Conservation (phyloP, 2,329 filamentous ascomycete species). For the Alternaria panax region DNA sequence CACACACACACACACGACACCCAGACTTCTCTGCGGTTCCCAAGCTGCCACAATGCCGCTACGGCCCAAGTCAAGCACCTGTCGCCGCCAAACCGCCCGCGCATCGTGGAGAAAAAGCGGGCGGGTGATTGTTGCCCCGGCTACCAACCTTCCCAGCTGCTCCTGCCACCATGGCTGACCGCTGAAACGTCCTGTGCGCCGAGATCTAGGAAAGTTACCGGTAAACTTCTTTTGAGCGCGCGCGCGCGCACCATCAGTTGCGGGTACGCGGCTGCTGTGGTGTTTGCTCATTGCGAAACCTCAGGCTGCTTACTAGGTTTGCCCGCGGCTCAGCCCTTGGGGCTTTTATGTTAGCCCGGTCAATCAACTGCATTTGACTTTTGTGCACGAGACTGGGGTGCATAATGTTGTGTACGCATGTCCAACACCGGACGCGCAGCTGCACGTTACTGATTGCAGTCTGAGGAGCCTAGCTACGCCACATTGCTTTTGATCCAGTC, state of each 20-base stretch:
- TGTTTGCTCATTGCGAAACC: neutral
- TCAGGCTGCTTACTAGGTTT: neutral
- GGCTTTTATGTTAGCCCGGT: neutral
- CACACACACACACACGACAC: neutral
- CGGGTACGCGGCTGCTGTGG: neutral
- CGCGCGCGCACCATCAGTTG: neutral
- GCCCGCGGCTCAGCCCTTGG: neutral
- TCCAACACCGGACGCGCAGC: neutral
- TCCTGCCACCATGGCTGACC: slow-evolving; percentile 3
- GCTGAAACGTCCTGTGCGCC: slow-evolving; percentile 3
- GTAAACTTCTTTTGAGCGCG: neutral
- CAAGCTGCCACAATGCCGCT: neutral
- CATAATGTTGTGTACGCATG: neutral
- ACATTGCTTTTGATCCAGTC: neutral
- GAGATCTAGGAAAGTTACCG: neutral
- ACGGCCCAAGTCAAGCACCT: neutral
- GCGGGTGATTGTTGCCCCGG: slow-evolving; percentile 4
- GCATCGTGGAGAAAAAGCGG: slow-evolving; percentile 8
- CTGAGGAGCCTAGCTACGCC: neutral
- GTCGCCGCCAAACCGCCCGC: neutral
- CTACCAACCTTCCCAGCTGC: neutral
- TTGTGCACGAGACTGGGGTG: neutral
- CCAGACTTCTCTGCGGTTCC: neutral
- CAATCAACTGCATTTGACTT: neutral
- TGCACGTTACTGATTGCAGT: neutral